phyloP scores from a whole-genome alignment of 345 rosid species.

The Citrus sp. region DNA sequence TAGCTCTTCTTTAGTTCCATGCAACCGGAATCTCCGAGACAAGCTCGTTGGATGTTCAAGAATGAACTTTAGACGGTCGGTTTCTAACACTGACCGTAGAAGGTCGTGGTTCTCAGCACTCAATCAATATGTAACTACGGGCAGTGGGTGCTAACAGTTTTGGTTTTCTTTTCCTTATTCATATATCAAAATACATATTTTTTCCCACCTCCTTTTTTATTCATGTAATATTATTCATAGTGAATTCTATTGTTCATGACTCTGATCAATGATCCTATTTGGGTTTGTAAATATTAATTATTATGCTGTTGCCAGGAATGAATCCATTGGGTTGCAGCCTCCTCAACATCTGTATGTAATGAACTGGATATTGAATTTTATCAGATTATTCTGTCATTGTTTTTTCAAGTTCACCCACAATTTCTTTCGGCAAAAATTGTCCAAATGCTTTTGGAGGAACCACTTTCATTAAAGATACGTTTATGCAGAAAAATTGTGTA shows the following conservation, averaged over 20 bases:
- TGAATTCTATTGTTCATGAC: neutral
- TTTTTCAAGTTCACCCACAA: neutral
- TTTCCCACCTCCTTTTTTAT: slow-evolving; percentile 9
- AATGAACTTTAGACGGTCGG: slow-evolving; percentile 46
- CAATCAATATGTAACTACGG: slow-evolving; percentile 63
- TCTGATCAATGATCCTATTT: neutral
- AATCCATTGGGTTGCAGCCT: neutral
- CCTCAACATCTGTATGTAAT: neutral
- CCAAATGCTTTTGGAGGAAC: neutral
- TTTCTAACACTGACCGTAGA: slow-evolving; percentile 42
- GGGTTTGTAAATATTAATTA: slow-evolving; percentile 17
- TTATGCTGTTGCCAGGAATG: neutral
- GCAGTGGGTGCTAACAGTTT: slow-evolving; percentile 54
- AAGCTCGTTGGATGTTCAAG: slow-evolving; percentile 50
- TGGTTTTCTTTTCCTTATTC: neutral
- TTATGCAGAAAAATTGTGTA: no score
- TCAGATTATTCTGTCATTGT: neutral
- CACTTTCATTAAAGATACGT: neutral
- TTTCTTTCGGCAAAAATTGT: neutral
- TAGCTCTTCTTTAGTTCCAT: slow-evolving; percentile 44
- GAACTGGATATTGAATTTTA: neutral
- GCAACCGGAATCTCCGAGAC: slow-evolving; percentile 28
- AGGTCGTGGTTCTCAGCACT: slow-evolving; percentile 76
- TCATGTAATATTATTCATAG: neutral
- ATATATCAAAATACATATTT: neutral